Base-by-base conservation (phyloP, 192 early-diverging fungal genomes). In the Rhizophagus clarus region DNA sequence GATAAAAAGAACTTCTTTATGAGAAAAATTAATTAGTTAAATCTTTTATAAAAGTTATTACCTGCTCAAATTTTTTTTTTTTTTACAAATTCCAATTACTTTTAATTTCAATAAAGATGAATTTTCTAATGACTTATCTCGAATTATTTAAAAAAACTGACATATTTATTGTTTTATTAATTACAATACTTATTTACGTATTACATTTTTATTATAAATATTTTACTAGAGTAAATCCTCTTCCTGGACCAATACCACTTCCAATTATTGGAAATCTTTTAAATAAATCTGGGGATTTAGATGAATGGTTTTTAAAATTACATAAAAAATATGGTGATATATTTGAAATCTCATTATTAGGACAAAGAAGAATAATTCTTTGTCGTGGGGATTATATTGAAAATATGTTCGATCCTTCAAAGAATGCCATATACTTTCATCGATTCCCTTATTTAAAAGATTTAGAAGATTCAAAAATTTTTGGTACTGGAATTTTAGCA, bases 151-250 rank as follows among this genome's bases (percentile, higher is more conserved):
- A 56, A 56, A 56, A 20, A 22, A 22, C 51, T 1, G 51, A 56
- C 6, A 20, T 56, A 15, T 5, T 56, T 3, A 5, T 20, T 56
- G 20, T 17, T 5, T 56, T 56, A 56, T 56, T 20, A 17, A 15
- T 5, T 20, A 56, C 4, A 5, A 56, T 17, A 56, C 4, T 56
- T 20, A 5, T 56, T 20, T 56, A 56, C 20, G 2, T 56, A 56
- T 4, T 5, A 20, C n/a, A 77, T 49, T 77, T 77, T 28, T 77
- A 77, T 67, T 77, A 77, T 77, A 77, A 77, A 67, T 34, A 77
- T 32, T 77, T 77, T 67, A 77, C 76, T 6, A 61, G 40, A 12
- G 2, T 77, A 47, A 77, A 77, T 47, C 61, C 76, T 11, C 49
- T 77, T 63, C 60, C 76, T 28, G 76, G 76, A 40, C 76, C 76